Base-by-base conservation (phyloP, 2,329 filamentous ascomycete genomes). In the Teratosphaeriaceae sp. region DNA sequence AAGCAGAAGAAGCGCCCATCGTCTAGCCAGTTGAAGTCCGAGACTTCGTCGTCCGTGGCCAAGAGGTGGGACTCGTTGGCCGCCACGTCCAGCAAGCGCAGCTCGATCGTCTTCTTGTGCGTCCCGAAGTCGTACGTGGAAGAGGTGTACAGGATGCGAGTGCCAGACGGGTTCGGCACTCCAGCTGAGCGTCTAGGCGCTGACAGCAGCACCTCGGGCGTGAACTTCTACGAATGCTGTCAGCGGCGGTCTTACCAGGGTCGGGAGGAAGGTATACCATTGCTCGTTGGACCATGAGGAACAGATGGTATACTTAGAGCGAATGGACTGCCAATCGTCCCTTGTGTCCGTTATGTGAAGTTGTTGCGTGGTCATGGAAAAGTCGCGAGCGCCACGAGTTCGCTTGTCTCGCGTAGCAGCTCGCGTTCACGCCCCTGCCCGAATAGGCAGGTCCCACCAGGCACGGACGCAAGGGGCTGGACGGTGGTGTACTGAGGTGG, bases 81-180 rank as follows among this genome's bases (percentile, higher is more conserved):
- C 35, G 74, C 68, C 45, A 88, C 72, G 53, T 90, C 80, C 30
- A 95, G 68, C 20, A 90, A 64, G 15, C 82, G 78, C 52, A 84
- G 81, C 66, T 88, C 82, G 46, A 71, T 74, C 4, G 74, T 76
- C 59, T 82, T 84, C 36, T 73, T 72, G 60, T 94, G 87, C 0
- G 78, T 74, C 29, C 84, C 73, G 63, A 95, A 95, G 4, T 80
- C 89, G 64, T 94, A 95, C 1, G 82, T 79, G 0, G 84, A 85
- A 13, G 80, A 76, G 31, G 79, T 79, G 58, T 82, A 88, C 21
- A 88, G 65, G 36, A 82, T 72, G 45, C 76, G 70, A 42, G 76
- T 78, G 33, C 82, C 84, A 40, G 76, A 71, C 27, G 72, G 62
- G 61, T 88, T 90, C n/a, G 85, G 85, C 1, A 79, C 63, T 37